A percentile compares a stretch with the other conserved stretches of the same genome.
Evolutionary conservation across 371 early-diverging fungal species (phyloP).

Genomic region (Entomophthora muscae): DNA sequence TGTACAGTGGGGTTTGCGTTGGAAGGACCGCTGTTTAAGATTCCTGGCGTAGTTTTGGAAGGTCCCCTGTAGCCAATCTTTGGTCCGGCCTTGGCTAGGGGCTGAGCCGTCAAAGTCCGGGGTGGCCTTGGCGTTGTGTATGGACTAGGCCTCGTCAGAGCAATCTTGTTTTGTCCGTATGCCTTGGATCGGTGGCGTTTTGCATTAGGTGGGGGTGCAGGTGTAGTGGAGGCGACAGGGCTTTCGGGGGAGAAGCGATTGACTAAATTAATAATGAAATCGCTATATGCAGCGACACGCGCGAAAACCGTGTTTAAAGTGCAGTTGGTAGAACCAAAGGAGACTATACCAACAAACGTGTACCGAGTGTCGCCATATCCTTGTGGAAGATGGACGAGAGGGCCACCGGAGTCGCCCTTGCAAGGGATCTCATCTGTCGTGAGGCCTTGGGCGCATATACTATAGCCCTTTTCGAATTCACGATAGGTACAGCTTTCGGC

Average conservation of each 20-base stretch:
- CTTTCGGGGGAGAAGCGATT: neutral
- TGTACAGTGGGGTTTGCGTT: neutral
- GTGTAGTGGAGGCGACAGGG: neutral
- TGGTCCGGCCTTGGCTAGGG: neutral
- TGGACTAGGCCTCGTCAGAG: neutral
- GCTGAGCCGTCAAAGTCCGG: neutral
- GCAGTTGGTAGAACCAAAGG: neutral
- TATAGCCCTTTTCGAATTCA: neutral
- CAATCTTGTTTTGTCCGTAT: neutral
- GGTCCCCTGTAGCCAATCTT: neutral
- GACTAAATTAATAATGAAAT: neutral
- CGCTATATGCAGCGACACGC: neutral
- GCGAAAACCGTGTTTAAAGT: neutral
- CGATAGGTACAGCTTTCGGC: neutral
- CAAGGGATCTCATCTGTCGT: neutral
- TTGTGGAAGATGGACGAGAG: neutral
- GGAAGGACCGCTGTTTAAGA: no score
- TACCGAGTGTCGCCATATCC: neutral
- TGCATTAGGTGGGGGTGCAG: neutral
- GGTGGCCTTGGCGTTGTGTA: neutral
- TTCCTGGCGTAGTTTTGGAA: neutral
- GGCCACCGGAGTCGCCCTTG: conserved; percentile 1
- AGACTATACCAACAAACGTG: neutral
- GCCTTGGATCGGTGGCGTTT: neutral
- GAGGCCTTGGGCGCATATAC: neutral